phyloP scores from a whole-genome alignment of 1,139 yeast species.

The Geotrichum europaeum region DNA sequence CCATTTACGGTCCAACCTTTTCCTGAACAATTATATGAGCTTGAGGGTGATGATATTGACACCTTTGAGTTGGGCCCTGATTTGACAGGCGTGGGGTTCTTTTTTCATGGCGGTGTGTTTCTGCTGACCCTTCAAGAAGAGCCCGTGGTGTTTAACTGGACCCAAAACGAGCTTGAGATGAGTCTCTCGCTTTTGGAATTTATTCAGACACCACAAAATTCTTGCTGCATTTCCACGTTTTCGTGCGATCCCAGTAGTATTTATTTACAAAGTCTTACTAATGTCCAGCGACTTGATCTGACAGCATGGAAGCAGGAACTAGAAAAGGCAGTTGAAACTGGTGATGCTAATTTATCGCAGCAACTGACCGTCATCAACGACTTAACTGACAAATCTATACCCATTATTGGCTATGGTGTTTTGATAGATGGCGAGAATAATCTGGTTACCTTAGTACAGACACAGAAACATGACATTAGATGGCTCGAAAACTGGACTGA shows the following conservation, averaged over 20 bases:
- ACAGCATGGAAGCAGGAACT: not conserved
- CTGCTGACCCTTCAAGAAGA: constrained; percentile 26
- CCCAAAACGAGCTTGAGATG: constrained; percentile 10
- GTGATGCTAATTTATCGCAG: not conserved
- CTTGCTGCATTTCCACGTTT: constrained; percentile 5
- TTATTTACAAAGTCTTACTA: not conserved
- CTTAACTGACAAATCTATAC: not conserved
- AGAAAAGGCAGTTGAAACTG: not conserved
- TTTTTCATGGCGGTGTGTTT: constrained; percentile 27
- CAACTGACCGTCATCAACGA: not conserved
- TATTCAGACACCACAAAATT: not conserved
- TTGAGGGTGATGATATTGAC: constrained; percentile 37
- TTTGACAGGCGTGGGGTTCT: not conserved
- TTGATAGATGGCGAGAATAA: not conserved
- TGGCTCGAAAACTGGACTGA: not conserved
- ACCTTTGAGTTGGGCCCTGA: constrained; percentile 29
- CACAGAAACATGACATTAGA: not conserved
- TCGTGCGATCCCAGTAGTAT: not conserved
- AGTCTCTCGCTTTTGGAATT: constrained; percentile 5
- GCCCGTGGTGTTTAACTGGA: constrained; percentile 27
- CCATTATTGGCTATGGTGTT: not conserved
- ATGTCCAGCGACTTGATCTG: constrained; percentile 10
- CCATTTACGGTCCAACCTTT: constrained; percentile 49
- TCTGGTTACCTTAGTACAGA: not conserved
- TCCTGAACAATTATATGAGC: constrained; percentile 44